Evolutionary conservation across 495 filamentous ascomycete genomes (phyloP).

Genomic region (Chlorociboria aeruginascens): DNA sequence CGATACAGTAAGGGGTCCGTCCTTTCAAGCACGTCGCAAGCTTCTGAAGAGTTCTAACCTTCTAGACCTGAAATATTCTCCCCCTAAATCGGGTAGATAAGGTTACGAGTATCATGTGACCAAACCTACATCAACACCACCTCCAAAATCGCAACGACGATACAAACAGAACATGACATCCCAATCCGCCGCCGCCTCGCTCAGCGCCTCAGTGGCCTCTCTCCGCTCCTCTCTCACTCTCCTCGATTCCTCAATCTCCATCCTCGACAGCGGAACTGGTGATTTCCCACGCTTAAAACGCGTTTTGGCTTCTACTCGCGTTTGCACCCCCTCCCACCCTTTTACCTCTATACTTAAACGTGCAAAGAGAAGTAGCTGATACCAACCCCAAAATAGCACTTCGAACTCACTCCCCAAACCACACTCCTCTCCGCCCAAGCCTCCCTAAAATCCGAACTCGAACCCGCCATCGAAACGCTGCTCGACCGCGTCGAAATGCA

Average conservation of each 20-base stretch:
- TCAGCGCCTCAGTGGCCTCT: constrained; percentile 46
- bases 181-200: constrained; percentile 2
- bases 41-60: no score
- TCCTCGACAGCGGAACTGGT: constrained; percentile 56
- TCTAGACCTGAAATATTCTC: no score
- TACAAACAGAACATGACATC: neutral
- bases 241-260: constrained; percentile 62
- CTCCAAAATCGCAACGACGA: neutral
- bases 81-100: no score
- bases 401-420: constrained; percentile 63
- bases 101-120: neutral
- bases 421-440: constrained; percentile 57
- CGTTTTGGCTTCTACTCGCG: constrained; percentile 58
- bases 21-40: no score
- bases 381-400: constrained; percentile 44
- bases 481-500: constrained; percentile 53
- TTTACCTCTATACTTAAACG: no score
- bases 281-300: constrained; percentile 66
- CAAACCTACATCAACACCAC: neutral
- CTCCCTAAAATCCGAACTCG: constrained; percentile 57
- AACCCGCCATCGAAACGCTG: constrained; percentile 57
- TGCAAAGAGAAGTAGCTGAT: neutral
- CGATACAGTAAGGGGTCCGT: no score
- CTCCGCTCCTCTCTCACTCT: constrained; percentile 57
- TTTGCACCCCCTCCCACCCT: constrained; percentile 32